phyloP scores from a whole-genome alignment of 2,329 filamentous ascomycete species.

The Pleoardoris graminearum region DNA sequence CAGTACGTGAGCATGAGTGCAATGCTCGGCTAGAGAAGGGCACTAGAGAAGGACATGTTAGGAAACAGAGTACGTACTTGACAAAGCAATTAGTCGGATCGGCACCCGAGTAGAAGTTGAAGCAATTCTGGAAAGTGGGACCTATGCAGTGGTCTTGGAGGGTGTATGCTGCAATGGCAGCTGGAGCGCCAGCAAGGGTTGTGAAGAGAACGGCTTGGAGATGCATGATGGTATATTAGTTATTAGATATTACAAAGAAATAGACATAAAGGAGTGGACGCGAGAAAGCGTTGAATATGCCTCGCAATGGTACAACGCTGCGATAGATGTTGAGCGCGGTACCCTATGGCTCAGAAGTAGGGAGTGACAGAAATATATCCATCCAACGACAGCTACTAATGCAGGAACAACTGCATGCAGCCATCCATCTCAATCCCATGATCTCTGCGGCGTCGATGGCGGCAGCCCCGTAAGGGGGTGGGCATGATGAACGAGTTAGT shows the following conservation, averaged over 20 bases:
- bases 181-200: neutral
- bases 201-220: neutral
- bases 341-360: neutral
- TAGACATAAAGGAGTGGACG: neutral
- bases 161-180: conserved; percentile 10
- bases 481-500: neutral
- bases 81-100: conserved; percentile 47
- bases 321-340: too few relatives aligned
- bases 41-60: neutral
- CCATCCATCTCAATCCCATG: conserved; percentile 2
- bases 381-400: neutral
- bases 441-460: neutral
- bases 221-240: neutral
- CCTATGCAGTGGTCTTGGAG: conserved; percentile 18
- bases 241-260: neutral
- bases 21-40: too few relatives aligned
- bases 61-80: conserved; percentile 5
- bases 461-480: neutral
- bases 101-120: conserved; percentile 36
- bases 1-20: conserved; percentile 1
- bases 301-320: too few relatives aligned
- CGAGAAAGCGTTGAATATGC: too few relatives aligned
- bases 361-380: conserved; percentile 4
- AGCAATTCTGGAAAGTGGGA: conserved; percentile 18
- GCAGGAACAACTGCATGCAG: conserved; percentile 2